phyloP scores from a whole-genome alignment of 2,329 filamentous ascomycete genomes.

The Aulographum hederae region DNA sequence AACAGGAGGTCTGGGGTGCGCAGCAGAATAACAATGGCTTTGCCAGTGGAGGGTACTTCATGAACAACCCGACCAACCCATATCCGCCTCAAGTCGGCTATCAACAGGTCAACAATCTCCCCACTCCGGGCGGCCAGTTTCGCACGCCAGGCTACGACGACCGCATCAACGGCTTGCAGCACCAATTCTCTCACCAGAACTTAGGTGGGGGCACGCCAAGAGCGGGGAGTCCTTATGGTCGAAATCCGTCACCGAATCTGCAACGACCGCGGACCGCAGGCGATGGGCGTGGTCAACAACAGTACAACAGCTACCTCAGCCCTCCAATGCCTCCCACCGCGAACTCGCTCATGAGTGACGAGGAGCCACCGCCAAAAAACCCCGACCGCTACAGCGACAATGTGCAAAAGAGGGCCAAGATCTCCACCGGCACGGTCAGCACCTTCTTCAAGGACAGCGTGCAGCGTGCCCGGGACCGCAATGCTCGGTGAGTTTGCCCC shows the following conservation, averaged over 20 bases:
- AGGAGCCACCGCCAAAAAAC: constrained; percentile 57
- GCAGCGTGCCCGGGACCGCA: constrained; percentile 83
- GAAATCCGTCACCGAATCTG: constrained; percentile 41
- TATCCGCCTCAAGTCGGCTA: constrained; percentile 26
- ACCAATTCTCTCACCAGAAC: constrained; percentile 96
- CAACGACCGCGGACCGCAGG: constrained; percentile 76
- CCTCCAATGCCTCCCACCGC: constrained; percentile 35
- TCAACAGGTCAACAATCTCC: constrained; percentile 19
- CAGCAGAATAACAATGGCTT: constrained; percentile 22
- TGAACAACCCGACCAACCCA: constrained; percentile 29
- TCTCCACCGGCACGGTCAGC: constrained; percentile 46
- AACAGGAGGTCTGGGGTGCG: constrained; percentile 41
- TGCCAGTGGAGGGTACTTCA: constrained; percentile 29
- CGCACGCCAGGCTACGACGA: constrained; percentile 44
- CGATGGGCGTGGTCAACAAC: constrained; percentile 38
- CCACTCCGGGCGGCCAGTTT: background rate
- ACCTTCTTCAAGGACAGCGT: constrained; percentile 98
- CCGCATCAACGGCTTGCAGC: constrained; percentile 75
- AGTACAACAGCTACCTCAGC: constrained; percentile 40
- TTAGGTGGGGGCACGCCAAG: constrained; percentile 52
- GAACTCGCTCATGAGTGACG: constrained; percentile 13
- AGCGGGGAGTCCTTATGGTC: constrained; percentile 46
- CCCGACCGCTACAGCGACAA: constrained; percentile 79
- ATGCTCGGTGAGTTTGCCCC: constrained; percentile 52
- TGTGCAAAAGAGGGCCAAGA: constrained; percentile 54